Evolutionary conservation across 2,329 filamentous ascomycete species (phyloP), one percentile per base, ranked within the genome.

Genomic region (Coniella vitis): DNA sequence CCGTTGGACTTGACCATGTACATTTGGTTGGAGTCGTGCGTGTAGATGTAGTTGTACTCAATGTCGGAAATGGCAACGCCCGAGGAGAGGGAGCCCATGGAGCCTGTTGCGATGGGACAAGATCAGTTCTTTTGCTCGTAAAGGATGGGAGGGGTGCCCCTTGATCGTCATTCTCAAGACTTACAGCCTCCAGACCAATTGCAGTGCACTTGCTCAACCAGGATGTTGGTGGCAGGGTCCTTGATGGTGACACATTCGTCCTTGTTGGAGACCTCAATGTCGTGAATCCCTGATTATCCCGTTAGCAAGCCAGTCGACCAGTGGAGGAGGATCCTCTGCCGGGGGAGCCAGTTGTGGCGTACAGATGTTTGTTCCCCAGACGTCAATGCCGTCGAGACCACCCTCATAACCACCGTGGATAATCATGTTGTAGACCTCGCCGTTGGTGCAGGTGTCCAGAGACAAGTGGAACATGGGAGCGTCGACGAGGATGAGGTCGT

Each of bases 1-100:
- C 79, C 79, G 56, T 79, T 76, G 46, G 71, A 74, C 62, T 82
- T 83, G 66, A 82, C 73, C 75, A 79, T 78, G 62, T 74, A 72
- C 77, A 81, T 81, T 58, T 82, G 75, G 67, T 82, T 82, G 9
- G 72, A 74, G n/a, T 69, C 65, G 63, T 69, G 72, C 25, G 77
- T 80, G 65, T 81, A 81, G 53, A 81, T 59, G 58, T 81, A 78
- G 56, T 67, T 65, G 65, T 81, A 81, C 22, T 65, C 60, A 51
- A 81, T 68, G 51, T 76, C 64, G 35, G 70, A 71, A 58, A 81
- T 74, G 51, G 72, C 66, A 17, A 65, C 74, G 49, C 70, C 68
- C 12, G 64, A 61, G 5, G 68, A 71, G 2, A 83, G 67, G 3
- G 74, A 79, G 32, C 78, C 78, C 56, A 83, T 75, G 10, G 72